Base-by-base conservation (phyloP, 1,139 yeast genomes). In the Protomyces arabidopsidicola region DNA sequence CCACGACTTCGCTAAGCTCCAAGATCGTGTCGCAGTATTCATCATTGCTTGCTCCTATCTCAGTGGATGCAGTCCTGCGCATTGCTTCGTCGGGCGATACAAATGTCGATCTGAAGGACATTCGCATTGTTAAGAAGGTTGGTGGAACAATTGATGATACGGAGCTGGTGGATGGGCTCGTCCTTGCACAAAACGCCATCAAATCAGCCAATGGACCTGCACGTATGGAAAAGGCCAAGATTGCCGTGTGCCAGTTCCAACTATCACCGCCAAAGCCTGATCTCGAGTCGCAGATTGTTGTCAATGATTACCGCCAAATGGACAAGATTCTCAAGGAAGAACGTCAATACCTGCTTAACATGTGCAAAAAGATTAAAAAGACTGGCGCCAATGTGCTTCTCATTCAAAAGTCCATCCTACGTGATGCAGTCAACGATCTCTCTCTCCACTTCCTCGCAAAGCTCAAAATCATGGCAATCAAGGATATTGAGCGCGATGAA, bases 101-200 rank as follows among this genome's bases (percentile, higher is more conserved):
- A 18, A 88, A 87, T 69, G 98, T 90, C 51, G 98, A 93, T 75
- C 80, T 93, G 71, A 86, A 84, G 72, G 93, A 91, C 74, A 89
- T 93, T 72, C 83, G 97, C 71, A 79, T 93, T 69, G 84, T 95
- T 71, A 93, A 93, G 78, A 91, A 93, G 75, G 88, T 90, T 34
- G 99, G 98, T 64, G 98, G 98, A 50, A 93, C 98, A 12, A 93
- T 93, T 70, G 99, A 93, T 71, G 98, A 93, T 70, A 93, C 98
- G 22, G 90, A 88, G 75, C 81, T 91, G 72, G 86, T 91, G 61
- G 90, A 90, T 71, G 99, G 99, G 65, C 91, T 93, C 66, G 97
- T 91, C 5, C 80, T 93, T 71, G 89, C 97, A 34, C 98, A 93
- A 76, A 87, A 82, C 69, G 97, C 87, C 24, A 83, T 90, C 67